Evolutionary conservation across 1,139 yeast species (phyloP).

Genomic region (Zygotorulaspora mrakii): DNA sequence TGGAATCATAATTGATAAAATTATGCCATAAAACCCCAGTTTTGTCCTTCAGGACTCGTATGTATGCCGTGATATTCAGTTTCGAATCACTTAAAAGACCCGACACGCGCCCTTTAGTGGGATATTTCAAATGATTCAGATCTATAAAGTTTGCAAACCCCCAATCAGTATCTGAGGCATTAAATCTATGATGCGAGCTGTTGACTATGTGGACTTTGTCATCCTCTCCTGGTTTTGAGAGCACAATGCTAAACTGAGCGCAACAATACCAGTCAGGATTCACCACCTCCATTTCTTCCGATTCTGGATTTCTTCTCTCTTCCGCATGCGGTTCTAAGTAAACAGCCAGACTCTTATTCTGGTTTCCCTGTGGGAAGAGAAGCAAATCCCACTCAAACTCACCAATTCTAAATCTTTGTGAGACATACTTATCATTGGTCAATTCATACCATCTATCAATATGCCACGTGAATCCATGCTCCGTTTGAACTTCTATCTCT

Average conservation of each 20-base stretch:
- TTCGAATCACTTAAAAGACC: constrained; percentile 52
- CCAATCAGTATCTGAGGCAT: constrained; percentile 82
- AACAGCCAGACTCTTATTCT: constrained; percentile 50
- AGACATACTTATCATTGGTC: constrained; percentile 43
- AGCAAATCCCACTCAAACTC: constrained; percentile 70
- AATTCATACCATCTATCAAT: constrained; percentile 62
- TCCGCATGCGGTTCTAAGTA: constrained; percentile 51
- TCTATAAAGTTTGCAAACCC: constrained; percentile 83
- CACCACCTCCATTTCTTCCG: constrained; percentile 38
- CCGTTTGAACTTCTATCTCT: constrained; percentile 36
- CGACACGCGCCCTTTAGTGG: constrained; percentile 32
- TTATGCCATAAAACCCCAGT: constrained; percentile 95
- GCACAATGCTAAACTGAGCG: constrained; percentile 82
- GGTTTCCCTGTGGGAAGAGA: constrained; percentile 73
- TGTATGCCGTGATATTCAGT: constrained; percentile 71
- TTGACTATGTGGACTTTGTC: constrained; percentile 59
- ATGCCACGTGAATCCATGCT: constrained; percentile 61
- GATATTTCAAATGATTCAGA: constrained; percentile 44
- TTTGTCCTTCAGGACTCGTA: constrained; percentile 76
- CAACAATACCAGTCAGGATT: constrained; percentile 73
- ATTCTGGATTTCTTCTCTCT: constrained; percentile 26
- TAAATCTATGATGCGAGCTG: constrained; percentile 78
- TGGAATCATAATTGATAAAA: constrained; percentile 80
- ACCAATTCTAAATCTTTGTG: constrained; percentile 60
- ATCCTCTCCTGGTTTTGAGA: constrained; percentile 72